Evolutionary conservation across 305 asterid species (phyloP).

Genomic region (Fraxinus albicans): DNA sequence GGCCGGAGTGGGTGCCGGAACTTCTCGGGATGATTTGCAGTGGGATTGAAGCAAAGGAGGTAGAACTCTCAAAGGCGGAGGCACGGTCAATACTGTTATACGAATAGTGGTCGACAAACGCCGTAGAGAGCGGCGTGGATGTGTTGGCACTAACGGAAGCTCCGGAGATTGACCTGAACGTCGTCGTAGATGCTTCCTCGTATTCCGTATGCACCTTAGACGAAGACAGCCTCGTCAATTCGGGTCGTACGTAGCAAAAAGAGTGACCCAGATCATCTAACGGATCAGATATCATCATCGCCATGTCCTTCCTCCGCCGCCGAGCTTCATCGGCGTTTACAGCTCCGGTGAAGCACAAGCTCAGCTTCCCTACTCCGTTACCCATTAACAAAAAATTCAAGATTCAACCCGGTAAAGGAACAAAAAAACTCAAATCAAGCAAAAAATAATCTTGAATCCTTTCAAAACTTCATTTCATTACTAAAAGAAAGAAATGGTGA

Average conservation of each 20-base stretch:
- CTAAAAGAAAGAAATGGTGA: slow-evolving; percentile 18
- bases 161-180: slow-evolving; percentile 73
- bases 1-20: slow-evolving; percentile 55
- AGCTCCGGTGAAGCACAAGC: slow-evolving; percentile 75
- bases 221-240: slow-evolving; percentile 42
- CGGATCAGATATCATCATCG: slow-evolving; percentile 64
- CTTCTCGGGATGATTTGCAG: slow-evolving; percentile 80
- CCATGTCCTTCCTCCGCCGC: slow-evolving; percentile 50
- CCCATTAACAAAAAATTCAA: slow-evolving; percentile 49
- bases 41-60: slow-evolving; percentile 77
- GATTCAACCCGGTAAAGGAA: not conserved
- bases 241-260: slow-evolving; percentile 84
- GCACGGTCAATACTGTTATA: slow-evolving; percentile 60
- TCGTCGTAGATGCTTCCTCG: slow-evolving; percentile 47
- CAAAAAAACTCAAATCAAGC: not conserved
- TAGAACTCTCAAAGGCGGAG: slow-evolving; percentile 83
- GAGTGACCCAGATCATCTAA: slow-evolving; percentile 92
- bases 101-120: slow-evolving; percentile 55
- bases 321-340: slow-evolving; percentile 37
- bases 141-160: slow-evolving; percentile 95
- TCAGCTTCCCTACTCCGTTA: slow-evolving; percentile 84
- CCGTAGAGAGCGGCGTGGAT: slow-evolving; percentile 89
- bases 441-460: not conserved
- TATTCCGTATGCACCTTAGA: slow-evolving; percentile 67
- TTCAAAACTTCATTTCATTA: slow-evolving; percentile 23